Conservation (phyloP, 257 asterid species). For the Primulina huaijiensis region DNA sequence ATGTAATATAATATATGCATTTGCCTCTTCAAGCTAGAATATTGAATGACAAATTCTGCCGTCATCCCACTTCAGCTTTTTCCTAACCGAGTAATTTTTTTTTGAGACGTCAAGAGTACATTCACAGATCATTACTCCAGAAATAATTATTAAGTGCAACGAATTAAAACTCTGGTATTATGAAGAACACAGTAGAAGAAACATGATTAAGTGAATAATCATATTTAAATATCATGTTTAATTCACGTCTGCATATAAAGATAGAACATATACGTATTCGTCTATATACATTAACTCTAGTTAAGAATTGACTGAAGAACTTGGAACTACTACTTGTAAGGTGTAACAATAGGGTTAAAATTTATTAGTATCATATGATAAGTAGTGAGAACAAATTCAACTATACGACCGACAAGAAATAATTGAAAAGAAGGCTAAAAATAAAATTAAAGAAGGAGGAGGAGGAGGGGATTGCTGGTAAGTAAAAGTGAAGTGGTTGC, state of each 20-base stretch:
- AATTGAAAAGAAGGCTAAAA: constrained; percentile 16
- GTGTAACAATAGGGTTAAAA: background rate
- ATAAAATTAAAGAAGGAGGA: constrained; percentile 16
- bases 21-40: background rate
- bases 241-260: too few species aligned
- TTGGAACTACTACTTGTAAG: background rate
- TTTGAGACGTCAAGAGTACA: background rate
- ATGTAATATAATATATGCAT: background rate
- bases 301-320: background rate
- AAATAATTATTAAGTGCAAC: background rate
- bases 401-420: constrained; percentile 24
- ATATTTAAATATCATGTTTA: too few species aligned
- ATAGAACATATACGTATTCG: too few species aligned
- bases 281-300: too few species aligned
- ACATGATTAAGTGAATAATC: background rate
- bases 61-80: constrained; percentile 25
- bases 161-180: background rate
- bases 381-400: background rate
- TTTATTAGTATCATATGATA: background rate
- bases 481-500: constrained; percentile 52
- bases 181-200: background rate
- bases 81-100: background rate
- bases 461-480: constrained; percentile 22
- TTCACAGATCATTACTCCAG: background rate
- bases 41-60: background rate